Evolutionary conservation across 495 filamentous ascomycete species (phyloP).

Genomic region (Lasiosphaeria hispida): DNA sequence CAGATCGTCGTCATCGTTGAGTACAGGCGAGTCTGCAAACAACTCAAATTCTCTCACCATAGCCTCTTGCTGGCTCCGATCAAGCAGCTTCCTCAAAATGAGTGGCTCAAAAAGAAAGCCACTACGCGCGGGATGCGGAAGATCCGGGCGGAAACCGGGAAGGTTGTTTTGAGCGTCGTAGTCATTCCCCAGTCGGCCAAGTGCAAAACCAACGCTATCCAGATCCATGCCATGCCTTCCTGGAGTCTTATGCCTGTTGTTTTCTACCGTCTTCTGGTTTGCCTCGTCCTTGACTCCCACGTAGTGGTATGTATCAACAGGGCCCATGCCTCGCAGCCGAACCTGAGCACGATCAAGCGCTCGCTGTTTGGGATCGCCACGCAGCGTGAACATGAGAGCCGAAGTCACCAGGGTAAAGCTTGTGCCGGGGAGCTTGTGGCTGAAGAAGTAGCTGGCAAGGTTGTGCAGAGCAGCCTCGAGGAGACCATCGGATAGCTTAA

Average conservation of each 20-base stretch:
- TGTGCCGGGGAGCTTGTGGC: not conserved
- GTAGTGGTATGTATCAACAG: conserved; percentile 3
- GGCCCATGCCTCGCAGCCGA: conserved; percentile 15
- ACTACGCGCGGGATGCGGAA: not conserved
- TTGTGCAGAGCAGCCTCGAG: conserved; percentile 12
- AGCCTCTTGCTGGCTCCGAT: conserved; percentile 8
- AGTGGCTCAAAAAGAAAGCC: conserved; percentile 13
- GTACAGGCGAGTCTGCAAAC: not conserved
- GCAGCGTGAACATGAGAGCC: conserved; percentile 12
- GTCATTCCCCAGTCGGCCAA: conserved; percentile 14
- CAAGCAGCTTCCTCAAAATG: not conserved
- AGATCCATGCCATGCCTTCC: conserved; percentile 6
- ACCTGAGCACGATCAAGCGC: conserved; percentile 16
- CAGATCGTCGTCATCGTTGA: not conserved
- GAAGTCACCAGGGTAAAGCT: conserved; percentile 11
- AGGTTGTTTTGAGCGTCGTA: conserved; percentile 20
- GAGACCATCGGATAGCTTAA: conserved; percentile 11
- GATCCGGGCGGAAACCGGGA: conserved; percentile 12
- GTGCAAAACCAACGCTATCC: conserved; percentile 11
- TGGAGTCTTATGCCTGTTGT: not conserved
- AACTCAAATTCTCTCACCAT: conserved; percentile 11
- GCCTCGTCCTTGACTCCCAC: conserved; percentile 14
- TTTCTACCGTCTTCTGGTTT: conserved; percentile 1
- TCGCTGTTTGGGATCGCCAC: conserved; percentile 10
- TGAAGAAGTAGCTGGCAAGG: conserved; percentile 6